These are phyloP conservation scores for Nicotiana rustica DNA, from an alignment of 305 asterid genomes.

Conservation along the genomic window DNA sequence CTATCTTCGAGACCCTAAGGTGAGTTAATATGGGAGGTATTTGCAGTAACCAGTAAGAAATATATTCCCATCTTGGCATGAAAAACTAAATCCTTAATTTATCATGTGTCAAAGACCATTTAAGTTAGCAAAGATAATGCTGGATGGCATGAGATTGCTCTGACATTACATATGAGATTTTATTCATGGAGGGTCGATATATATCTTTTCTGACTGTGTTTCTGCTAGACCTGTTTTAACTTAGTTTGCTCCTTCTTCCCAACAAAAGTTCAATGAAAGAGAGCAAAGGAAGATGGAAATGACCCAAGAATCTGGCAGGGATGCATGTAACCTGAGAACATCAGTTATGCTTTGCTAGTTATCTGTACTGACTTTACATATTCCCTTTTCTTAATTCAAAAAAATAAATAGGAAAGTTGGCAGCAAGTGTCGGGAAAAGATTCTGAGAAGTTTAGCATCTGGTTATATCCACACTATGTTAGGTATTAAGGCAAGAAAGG, in stretches of 20 bases:
- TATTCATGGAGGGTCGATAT: background rate
- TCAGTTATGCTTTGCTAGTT: background rate
- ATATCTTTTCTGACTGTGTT: background rate
- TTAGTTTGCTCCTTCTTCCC: conserved; percentile 13
- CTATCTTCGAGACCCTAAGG: conserved; percentile 98
- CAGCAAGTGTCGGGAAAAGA: background rate
- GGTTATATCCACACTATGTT: conserved; percentile 16
- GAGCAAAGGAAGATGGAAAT: background rate
- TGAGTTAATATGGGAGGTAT: conserved; percentile 37
- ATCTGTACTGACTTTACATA: background rate
- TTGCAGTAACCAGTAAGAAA: background rate
- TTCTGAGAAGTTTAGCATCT: background rate
- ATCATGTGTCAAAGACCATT: background rate
- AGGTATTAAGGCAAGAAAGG: background rate
- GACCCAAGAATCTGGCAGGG: conserved; percentile 27
- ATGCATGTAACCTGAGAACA: background rate
- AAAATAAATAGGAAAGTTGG: background rate
- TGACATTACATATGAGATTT: background rate
- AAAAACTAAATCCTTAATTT: background rate
- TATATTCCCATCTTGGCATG: background rate
- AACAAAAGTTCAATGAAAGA: conserved; percentile 13
- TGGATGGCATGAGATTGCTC: conserved; percentile 24
- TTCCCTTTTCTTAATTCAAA: background rate
- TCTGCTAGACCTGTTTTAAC: background rate
- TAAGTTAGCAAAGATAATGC: background rate